phyloP scores from a whole-genome alignment of 2,329 filamentous ascomycete species.

The Fusarium sp. region DNA sequence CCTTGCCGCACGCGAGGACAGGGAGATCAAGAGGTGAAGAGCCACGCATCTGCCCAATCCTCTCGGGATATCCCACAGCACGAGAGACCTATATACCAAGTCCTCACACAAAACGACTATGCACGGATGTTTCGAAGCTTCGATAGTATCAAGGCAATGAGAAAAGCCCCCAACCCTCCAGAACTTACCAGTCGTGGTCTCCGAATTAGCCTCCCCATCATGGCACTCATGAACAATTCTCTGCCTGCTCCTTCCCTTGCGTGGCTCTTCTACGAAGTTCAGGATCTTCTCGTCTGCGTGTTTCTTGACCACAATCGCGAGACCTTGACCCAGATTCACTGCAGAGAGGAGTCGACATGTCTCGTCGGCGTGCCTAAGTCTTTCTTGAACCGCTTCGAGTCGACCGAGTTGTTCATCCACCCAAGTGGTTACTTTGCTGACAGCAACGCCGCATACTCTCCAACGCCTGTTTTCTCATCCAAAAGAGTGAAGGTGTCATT shows the following conservation, averaged over 20 bases:
- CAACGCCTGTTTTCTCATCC: neutral
- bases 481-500: neutral
- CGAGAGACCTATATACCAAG: neutral
- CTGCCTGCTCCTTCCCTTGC: neutral
- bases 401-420: constrained; percentile 8
- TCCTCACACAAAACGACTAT: constrained; percentile 10
- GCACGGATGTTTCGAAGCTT: constrained; percentile 11
- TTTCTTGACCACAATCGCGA: constrained; percentile 8
- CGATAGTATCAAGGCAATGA: constrained; percentile 8
- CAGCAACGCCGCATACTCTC: neutral
- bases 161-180: neutral
- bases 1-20: neutral
- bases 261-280: constrained; percentile 18
- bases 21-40: neutral
- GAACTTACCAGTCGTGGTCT: constrained; percentile 17
- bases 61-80: neutral
- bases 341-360: constrained; percentile 1
- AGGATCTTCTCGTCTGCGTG: constrained; percentile 12
- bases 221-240: neutral
- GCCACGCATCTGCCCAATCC: neutral
- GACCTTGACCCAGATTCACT: neutral
- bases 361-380: constrained; percentile 8
- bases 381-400: constrained; percentile 1
- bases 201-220: constrained; percentile 14
- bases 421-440: constrained; percentile 1